These are phyloP conservation scores for Alnus rubra DNA, from an alignment of 306 rosid species.

Conservation along the genomic window DNA sequence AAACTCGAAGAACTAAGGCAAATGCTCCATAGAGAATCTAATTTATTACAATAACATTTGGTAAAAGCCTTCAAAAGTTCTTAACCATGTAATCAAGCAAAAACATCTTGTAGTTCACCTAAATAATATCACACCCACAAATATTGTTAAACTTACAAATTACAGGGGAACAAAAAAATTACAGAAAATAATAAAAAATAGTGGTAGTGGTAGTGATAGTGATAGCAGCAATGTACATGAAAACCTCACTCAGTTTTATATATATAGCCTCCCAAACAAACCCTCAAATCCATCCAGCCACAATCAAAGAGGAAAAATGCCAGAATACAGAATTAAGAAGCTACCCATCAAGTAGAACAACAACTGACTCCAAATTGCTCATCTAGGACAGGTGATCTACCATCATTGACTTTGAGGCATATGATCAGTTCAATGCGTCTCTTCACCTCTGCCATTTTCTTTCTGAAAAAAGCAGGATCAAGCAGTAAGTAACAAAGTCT, in stretches of 20 bases:
- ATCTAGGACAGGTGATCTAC: constrained; percentile 37
- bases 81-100: constrained; percentile 24
- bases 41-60: constrained; percentile 30
- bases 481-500: constrained; percentile 30
- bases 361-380: constrained; percentile 26
- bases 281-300: constrained; percentile 1
- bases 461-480: constrained; percentile 59
- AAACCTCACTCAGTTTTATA: constrained; percentile 45
- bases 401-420: constrained; percentile 20
- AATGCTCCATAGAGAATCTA: constrained; percentile 2
- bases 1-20: neutral
- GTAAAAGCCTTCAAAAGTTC: constrained; percentile 21
- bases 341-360: constrained; percentile 43
- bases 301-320: constrained; percentile 24
- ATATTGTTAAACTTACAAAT: constrained; percentile 33
- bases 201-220: constrained; percentile 22
- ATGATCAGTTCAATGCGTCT: constrained; percentile 24
- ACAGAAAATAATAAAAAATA: constrained; percentile 22
- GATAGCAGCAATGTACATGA: constrained; percentile 44
- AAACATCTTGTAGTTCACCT: constrained; percentile 43
- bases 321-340: constrained; percentile 32
- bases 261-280: constrained; percentile 29
- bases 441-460: constrained; percentile 85
- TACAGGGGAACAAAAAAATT: constrained; percentile 13
- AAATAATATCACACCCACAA: constrained; percentile 40